Base-by-base conservation (phyloP, 257 asterid species). In the Capsicum pubescens region DNA sequence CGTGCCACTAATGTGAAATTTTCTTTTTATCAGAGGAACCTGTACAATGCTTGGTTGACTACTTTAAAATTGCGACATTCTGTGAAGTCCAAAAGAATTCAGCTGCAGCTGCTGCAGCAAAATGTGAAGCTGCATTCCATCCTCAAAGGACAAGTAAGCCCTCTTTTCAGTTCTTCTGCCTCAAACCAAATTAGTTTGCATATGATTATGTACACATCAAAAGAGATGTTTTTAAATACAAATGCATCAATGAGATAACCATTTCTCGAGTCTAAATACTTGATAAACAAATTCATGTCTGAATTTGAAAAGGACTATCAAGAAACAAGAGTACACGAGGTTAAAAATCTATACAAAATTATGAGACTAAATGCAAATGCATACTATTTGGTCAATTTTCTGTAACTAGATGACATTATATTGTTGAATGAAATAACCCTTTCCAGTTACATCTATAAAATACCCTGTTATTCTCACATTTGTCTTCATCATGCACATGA, bases 31-130 rank as follows among this genome's bases (percentile, higher is more conserved):
- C 95, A 95, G 98, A 91, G 92, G 89, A 91, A 88, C 88, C 88
- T 93, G 42, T 95, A 92, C 56, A 91, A 89, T 87, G 95, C 97
- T 77, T 92, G 95, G 95, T 87, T 90, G 90, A 84, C 93, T 83
- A 88, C 88, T 74, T 87, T 93, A 52, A 93, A 91, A 83, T 86
- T 95, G 91, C 88, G 91, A 84, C 91, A 89, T 80, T 91, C 90
- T 50, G 94, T 92, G 82, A 87, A 69, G 82, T 90, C 92, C 79
- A 93, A 91, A 90, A 90, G 92, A 84, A 88, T 88, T 86, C 92
- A 93, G 83, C 86, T 94, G 79, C 95, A 90, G 78, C 63, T 86
- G 48, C 71, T 90, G 91, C 88, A 86, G 66, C 93, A 88, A 50
- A 90, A 90, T 87, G 67, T 92, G 91, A 93, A 91, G 93, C 90